phyloP scores from a whole-genome alignment of 169 alveolate genomes.

The Theileria parva region DNA sequence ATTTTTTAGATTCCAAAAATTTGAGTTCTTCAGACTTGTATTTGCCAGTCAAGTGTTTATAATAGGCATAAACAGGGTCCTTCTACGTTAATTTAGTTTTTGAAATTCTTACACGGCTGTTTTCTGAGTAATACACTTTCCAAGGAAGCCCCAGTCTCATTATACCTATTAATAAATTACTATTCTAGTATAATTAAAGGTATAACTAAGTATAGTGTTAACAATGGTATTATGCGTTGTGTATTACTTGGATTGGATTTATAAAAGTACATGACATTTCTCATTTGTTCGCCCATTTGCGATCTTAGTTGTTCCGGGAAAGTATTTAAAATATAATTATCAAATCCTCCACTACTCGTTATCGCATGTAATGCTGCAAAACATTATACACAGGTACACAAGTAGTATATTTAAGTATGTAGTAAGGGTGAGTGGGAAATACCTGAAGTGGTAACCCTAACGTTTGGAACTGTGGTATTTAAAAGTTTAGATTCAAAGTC shows the following conservation, averaged over 20 bases:
- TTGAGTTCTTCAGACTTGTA: constrained; percentile 51
- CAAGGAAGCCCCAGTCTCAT: constrained; percentile 66
- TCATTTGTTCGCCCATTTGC: constrained; percentile 80
- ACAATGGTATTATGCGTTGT: neutral
- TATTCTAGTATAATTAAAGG: neutral
- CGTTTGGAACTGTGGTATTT: constrained; percentile 78
- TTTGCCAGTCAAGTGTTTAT: constrained; percentile 69
- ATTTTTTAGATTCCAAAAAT: constrained; percentile 53
- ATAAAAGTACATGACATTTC: constrained; percentile 81
- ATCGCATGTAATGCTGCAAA: constrained; percentile 81
- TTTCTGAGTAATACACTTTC: constrained; percentile 71
- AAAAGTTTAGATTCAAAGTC: constrained; percentile 72
- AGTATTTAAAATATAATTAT: constrained; percentile 80
- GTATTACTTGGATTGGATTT: constrained; percentile 55
- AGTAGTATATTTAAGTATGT: too few species aligned
- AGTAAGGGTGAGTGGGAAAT: neutral
- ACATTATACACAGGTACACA: neutral
- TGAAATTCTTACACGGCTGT: constrained; percentile 28
- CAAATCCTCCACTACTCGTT: constrained; percentile 86
- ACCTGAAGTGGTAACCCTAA: constrained; percentile 80
- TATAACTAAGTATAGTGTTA: neutral
- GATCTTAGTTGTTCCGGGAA: constrained; percentile 87
- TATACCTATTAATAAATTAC: neutral
- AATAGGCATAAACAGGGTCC: constrained; percentile 70
- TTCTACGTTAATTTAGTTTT: constrained; percentile 17